Evolutionary conservation across 352 stramenopile genomes (phyloP).

Genomic region (Pythium dissimile): DNA sequence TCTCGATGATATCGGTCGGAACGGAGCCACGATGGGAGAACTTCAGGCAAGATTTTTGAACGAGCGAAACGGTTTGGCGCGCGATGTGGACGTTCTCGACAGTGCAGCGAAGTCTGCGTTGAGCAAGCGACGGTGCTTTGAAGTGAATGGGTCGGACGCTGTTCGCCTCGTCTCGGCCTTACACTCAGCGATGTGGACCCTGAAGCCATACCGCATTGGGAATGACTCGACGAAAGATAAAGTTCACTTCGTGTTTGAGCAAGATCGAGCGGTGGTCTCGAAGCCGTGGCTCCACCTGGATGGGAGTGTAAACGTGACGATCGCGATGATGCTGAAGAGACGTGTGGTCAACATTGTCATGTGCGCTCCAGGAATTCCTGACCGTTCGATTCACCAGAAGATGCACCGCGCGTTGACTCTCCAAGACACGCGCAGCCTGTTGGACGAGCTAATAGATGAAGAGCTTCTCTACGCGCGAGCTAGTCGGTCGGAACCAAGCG

Average conservation of each 20-base stretch:
- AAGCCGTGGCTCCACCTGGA: conserved; percentile 77
- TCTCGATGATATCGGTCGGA: conserved; percentile 5
- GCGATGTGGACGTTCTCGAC: conserved; percentile 12
- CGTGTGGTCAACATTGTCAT: conserved; percentile 82
- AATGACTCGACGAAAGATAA: conserved; percentile 49
- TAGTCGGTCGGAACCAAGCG: conserved; percentile 15
- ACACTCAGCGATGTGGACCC: conserved; percentile 49
- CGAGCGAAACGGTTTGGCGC: background rate
- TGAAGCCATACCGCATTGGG: conserved; percentile 54
- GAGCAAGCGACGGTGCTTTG: conserved; percentile 33
- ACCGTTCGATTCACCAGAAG: conserved; percentile 54
- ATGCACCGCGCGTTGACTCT: conserved; percentile 71
- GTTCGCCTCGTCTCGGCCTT: conserved; percentile 47
- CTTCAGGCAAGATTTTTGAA: conserved; percentile 1
- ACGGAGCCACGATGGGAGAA: conserved; percentile 10
- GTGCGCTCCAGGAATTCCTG: conserved; percentile 63
- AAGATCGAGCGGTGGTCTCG: conserved; percentile 46
- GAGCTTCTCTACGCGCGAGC: conserved; percentile 59
- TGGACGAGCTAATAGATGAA: conserved; percentile 64
- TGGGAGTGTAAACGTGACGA: conserved; percentile 51
- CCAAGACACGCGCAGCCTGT: conserved; percentile 60
- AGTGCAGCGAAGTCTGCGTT: conserved; percentile 36
- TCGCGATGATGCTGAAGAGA: conserved; percentile 60
- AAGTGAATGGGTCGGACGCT: conserved; percentile 62
- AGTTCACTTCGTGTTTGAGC: conserved; percentile 70